Conservation (phyloP, 805 yeast species). For the Candida chauliodis region DNA sequence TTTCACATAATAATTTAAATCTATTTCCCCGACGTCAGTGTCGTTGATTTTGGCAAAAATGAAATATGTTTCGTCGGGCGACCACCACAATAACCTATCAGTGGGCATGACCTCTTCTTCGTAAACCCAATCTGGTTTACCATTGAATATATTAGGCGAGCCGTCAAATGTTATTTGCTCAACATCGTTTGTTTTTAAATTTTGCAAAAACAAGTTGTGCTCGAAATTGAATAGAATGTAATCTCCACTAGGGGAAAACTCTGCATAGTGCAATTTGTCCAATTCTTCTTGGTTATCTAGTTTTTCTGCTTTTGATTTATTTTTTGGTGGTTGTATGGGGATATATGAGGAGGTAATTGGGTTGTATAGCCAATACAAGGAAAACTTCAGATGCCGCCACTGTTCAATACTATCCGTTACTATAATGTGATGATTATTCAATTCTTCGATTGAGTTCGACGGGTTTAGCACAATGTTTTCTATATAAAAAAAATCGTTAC, state of each 20-base stretch:
- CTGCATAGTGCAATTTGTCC: constrained; percentile 46
- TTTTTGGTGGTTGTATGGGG: constrained; percentile 31
- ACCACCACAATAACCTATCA: constrained; percentile 73
- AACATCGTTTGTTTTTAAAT: constrained; percentile 22
- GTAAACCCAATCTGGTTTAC: constrained; percentile 79
- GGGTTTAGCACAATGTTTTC: constrained; percentile 36
- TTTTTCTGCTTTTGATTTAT: constrained; percentile 8
- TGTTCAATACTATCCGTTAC: constrained; percentile 46
- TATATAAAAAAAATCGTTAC: constrained; percentile 33
- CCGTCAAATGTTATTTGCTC: constrained; percentile 51
- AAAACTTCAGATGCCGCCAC: constrained; percentile 39
- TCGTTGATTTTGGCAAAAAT: constrained; percentile 59
- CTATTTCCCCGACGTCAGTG: constrained; percentile 49
- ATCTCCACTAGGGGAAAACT: constrained; percentile 61
- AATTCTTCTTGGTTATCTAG: constrained; percentile 13
- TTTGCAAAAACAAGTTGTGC: constrained; percentile 51
- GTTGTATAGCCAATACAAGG: constrained; percentile 35
- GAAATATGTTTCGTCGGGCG: constrained; percentile 55
- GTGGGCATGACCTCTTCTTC: constrained; percentile 70
- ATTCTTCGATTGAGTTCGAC: constrained; percentile 40
- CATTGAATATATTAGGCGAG: constrained; percentile 50
- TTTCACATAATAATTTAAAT: constrained; percentile 49
- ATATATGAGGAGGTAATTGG: constrained; percentile 22
- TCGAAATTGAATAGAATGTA: constrained; percentile 53
- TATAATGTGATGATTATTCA: constrained; percentile 46